Evolutionary conservation across 768 basidiomycete genomes (phyloP).

Genomic region (Boletus insuetus): DNA sequence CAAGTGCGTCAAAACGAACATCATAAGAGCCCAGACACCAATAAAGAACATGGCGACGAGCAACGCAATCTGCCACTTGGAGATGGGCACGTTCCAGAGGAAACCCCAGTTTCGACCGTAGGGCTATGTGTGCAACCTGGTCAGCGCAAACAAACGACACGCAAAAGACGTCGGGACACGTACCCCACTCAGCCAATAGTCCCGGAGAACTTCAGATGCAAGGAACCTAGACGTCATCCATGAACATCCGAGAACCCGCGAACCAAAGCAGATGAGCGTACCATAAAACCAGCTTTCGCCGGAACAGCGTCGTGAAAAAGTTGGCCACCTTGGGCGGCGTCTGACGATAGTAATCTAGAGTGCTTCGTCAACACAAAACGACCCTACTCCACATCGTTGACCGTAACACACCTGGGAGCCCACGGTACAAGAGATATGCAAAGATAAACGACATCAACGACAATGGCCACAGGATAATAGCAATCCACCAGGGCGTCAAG

Average conservation of each 20-base stretch:
- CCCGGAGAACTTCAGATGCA: slow-evolving; percentile 86
- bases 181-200: slow-evolving; percentile 88
- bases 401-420: slow-evolving; percentile 67
- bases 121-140: slow-evolving; percentile 43
- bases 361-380: slow-evolving; percentile 4
- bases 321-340: slow-evolving; percentile 93
- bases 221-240: slow-evolving; percentile 54
- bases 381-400: neutral
- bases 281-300: slow-evolving; percentile 91
- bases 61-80: slow-evolving; percentile 79
- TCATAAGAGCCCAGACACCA: slow-evolving; percentile 75
- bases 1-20: slow-evolving; percentile 76
- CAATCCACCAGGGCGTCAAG: slow-evolving; percentile 82
- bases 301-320: slow-evolving; percentile 86
- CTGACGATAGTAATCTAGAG: slow-evolving; percentile 80
- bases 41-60: slow-evolving; percentile 85
- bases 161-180: slow-evolving; percentile 26
- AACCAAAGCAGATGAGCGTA: slow-evolving; percentile 13
- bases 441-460: slow-evolving; percentile 73
- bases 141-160: slow-evolving; percentile 6
- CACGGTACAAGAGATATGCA: slow-evolving; percentile 80
- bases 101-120: slow-evolving; percentile 95
- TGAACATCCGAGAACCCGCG: neutral
- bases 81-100: slow-evolving; percentile 82
- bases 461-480: slow-evolving; percentile 78